A percentile compares a stretch with the other conserved stretches of the same genome.
phyloP scores from a whole-genome alignment of 257 asterid species.

The Fraxinus quadrangulata region DNA sequence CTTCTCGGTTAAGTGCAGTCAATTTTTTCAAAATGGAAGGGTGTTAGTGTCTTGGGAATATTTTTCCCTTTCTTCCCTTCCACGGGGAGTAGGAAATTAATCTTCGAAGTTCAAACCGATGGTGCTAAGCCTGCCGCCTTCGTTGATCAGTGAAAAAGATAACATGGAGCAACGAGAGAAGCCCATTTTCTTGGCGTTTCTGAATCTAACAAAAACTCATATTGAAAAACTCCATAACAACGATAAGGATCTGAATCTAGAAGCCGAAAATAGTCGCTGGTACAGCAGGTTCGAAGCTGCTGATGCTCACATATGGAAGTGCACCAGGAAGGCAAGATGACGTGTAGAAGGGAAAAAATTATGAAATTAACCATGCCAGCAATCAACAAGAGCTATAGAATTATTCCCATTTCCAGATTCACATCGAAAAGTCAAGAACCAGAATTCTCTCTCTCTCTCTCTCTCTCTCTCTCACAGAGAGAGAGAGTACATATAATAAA shows the following conservation, averaged over 20 bases:
- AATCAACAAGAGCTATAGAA: not conserved
- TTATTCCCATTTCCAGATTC: not conserved
- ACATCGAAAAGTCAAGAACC: not conserved
- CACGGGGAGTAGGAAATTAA: too few species aligned
- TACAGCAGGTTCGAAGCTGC: conserved; percentile 42
- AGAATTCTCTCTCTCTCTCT: not conserved
- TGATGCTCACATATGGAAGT: conserved; percentile 51
- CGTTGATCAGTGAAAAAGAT: not conserved
- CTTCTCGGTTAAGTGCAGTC: too few species aligned
- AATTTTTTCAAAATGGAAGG: too few species aligned
- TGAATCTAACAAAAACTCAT: conserved; percentile 4
- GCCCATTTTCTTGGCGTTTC: not conserved
- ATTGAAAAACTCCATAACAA: conserved; percentile 21
- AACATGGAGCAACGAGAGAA: conserved; percentile 22
- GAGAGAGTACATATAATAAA: too few species aligned
- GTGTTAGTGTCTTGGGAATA: too few species aligned
- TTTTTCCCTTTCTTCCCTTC: too few species aligned
- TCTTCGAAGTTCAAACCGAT: not conserved
- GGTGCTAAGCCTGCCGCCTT: conserved; percentile 19
- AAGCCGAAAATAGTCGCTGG: not conserved
- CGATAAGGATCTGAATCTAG: not conserved
- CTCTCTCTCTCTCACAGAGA: too few species aligned
- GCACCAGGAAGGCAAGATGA: conserved; percentile 47
- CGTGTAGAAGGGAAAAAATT: not conserved
- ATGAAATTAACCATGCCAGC: too few species aligned